Evolutionary conservation across 2,329 filamentous ascomycete species (phyloP).

Genomic region (Aspergillus unguis): DNA sequence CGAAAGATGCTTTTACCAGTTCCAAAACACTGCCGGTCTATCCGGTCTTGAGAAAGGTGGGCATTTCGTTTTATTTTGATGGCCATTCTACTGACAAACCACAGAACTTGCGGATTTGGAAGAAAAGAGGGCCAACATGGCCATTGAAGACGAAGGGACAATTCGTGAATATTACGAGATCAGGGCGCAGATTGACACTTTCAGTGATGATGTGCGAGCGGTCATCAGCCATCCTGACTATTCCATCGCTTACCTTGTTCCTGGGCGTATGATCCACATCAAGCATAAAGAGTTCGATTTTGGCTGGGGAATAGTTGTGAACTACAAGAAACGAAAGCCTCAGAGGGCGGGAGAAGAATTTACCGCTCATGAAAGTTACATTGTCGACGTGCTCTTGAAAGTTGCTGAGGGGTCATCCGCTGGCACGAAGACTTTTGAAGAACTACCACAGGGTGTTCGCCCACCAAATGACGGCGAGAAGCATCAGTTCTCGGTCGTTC

Average conservation of each 20-base stretch:
- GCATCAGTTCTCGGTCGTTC: constrained; percentile 75
- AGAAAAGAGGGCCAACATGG: constrained; percentile 66
- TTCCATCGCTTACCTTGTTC: constrained; percentile 77
- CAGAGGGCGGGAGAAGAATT: constrained; percentile 66
- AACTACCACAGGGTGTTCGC: constrained; percentile 61
- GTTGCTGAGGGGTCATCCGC: constrained; percentile 54
- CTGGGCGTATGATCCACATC: constrained; percentile 82
- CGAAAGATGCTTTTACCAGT: constrained; percentile 97
- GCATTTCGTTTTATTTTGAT: constrained; percentile 9
- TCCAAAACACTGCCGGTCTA: constrained; percentile 90
- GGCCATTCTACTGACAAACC: constrained; percentile 24
- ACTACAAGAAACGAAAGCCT: constrained; percentile 63
- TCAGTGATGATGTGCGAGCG: constrained; percentile 82
- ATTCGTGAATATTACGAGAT: constrained; percentile 95
- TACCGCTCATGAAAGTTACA: constrained; percentile 70
- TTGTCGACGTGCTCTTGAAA: constrained; percentile 76
- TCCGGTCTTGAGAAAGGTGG: constrained; percentile 70
- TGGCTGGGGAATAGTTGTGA: constrained; percentile 88
- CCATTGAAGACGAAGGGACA: constrained; percentile 79
- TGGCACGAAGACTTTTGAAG: constrained; percentile 58
- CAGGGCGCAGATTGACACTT: constrained; percentile 75
- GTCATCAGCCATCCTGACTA: constrained; percentile 92
- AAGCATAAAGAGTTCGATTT: constrained; percentile 79
- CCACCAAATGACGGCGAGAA: constrained; percentile 62
- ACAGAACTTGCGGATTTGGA: constrained; percentile 73